Conservation (phyloP, 108 stramenopile species). For the Nannochloropsis salina region DNA sequence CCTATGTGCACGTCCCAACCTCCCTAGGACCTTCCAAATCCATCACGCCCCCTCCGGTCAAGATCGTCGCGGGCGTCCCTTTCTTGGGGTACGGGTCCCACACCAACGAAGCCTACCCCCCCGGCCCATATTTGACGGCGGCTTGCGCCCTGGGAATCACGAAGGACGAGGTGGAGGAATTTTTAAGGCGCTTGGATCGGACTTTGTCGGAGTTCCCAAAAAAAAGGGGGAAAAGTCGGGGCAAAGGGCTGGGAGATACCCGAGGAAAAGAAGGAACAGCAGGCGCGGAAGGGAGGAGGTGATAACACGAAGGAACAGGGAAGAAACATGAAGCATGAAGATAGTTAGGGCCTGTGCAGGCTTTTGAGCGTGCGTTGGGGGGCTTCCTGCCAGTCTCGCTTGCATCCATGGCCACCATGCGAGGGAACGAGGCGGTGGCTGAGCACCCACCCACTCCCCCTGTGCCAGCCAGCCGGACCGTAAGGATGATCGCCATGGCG, state of each 20-base stretch:
- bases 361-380: too few species aligned
- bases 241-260: not conserved
- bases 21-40: conserved; percentile 7
- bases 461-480: too few species aligned
- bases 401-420: too few species aligned
- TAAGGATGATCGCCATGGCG: too few species aligned
- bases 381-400: too few species aligned
- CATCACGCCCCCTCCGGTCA: not conserved
- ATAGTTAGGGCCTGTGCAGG: too few species aligned
- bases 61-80: conserved; percentile 29
- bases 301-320: too few species aligned
- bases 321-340: too few species aligned
- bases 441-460: too few species aligned
- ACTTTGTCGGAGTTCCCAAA: conserved; percentile 61
- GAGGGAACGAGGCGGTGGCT: too few species aligned
- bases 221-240: conserved; percentile 43
- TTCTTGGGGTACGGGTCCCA: conserved; percentile 39
- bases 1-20: not conserved
- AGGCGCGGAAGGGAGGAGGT: not conserved
- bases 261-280: conserved; percentile 50
- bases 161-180: conserved; percentile 71
- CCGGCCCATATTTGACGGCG: conserved; percentile 75
- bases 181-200: conserved; percentile 71
- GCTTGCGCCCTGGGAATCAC: conserved; percentile 82
- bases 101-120: conserved; percentile 27